Base-by-base conservation (phyloP, 2,329 filamentous ascomycete genomes). In the Colletotrichum sansevieriae region DNA sequence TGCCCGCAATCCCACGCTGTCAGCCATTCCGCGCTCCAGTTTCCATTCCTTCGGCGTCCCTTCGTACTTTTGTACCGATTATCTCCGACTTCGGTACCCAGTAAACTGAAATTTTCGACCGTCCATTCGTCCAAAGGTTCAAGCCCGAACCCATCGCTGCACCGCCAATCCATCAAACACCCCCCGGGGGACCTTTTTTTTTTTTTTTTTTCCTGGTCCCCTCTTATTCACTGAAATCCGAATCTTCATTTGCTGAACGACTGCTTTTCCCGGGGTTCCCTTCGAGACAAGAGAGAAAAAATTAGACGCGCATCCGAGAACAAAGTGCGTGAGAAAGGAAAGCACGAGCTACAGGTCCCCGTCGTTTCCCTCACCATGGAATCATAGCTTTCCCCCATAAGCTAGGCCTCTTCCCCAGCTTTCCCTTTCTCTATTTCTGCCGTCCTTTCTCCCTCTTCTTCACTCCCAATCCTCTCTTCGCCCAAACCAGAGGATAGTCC, bases 11-110 rank as follows among this genome's bases (percentile, higher is more conserved):
- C 65, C 46, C 46, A 51, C 10, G 61, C 46, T 37, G 60, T 25
- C 18, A 58, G 22, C 61, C 59, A 57, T 39, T 39, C 37, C 37
- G 37, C 9, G 37, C 13, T 39, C 37, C 37, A 39, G 37, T 54
- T 39, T 39, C 37, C 37, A 12, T 51, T 54, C 52, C 60, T 64
- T 69, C 66, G 66, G 55, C 41, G 61, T 55, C 62, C 55, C 37
- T 39, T 1, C 2, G 37, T 39, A 15, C 37, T 39, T 39, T 66
- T 55, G 62, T 69, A 66, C 66, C 62, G 66, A 69, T 15, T 69
- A 59, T 68, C 66, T 69, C 66, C 66, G 66, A 69, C 62, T 69
- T 69, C 66, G 66, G 66, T 56, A 62, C 55, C 66, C 56, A 66
- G 66, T 69, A 51, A 69, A 62, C 62, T 61, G 62, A 65, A 66